phyloP scores from a whole-genome alignment of 129 eudicot species.

The Sambucus nigra region DNA sequence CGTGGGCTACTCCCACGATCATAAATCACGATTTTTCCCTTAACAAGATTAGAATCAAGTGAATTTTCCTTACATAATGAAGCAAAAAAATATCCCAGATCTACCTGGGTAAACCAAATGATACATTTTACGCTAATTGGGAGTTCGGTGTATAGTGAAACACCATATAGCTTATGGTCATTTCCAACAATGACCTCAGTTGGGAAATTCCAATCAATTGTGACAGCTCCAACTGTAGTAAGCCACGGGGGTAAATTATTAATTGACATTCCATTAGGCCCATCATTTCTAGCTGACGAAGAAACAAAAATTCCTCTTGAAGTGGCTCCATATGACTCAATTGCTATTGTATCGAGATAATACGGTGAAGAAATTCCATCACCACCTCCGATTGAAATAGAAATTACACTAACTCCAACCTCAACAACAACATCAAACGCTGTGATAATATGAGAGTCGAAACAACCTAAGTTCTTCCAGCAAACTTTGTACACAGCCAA shows the following conservation, averaged over 20 bases:
- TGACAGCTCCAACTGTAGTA: not conserved
- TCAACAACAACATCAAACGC: not conserved
- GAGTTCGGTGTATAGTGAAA: not conserved
- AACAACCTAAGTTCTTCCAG: not conserved
- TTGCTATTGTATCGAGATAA: not conserved
- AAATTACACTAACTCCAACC: not conserved
- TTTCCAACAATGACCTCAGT: not conserved
- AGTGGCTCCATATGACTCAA: no score
- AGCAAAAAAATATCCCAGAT: no score
- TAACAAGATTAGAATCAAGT: constrained; percentile 1
- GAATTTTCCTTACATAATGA: not conserved
- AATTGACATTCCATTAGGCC: not conserved
- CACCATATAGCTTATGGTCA: not conserved
- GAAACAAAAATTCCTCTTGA: no score
- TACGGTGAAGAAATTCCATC: not conserved
- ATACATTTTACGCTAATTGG: not conserved
- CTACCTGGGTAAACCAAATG: not conserved
- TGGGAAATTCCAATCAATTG: not conserved
- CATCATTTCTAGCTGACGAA: no score
- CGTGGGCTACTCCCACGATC: no score
- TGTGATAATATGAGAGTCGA: not conserved
- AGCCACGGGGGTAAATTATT: not conserved
- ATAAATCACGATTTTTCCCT: no score
- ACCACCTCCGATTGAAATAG: not conserved
- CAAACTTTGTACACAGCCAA: no score